Evolutionary conservation across 495 filamentous ascomycete genomes (phyloP), one percentile per base, ranked within the genome.

Genomic region (Penicillium soppii): DNA sequence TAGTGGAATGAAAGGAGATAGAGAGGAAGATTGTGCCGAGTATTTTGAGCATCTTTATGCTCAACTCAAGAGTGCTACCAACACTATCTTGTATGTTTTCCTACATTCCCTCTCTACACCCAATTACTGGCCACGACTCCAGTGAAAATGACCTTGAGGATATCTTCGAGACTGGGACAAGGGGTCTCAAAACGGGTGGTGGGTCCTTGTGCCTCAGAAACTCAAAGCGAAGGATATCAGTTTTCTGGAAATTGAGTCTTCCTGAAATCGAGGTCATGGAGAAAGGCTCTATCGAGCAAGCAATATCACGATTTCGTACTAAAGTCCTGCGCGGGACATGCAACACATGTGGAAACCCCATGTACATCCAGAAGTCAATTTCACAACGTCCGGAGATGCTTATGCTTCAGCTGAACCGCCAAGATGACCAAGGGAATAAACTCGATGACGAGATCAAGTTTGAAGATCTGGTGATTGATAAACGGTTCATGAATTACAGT

Each of bases 11-110:
- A n/a, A n/a, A n/a, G n/a, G n/a, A n/a, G n/a, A n/a, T n/a, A n/a
- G n/a, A n/a, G 58, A 61, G 41, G 58, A 72, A 26, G 70, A 74
- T 57, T 32, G 38, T 13, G 33, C 36, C 4, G 62, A 67, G 21
- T 68, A 67, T 33, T 21, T 65, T 7, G 45, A 51, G 1, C 37
- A 32, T 2, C 9, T 71, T 7, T 40, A 63, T 5, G 4, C 15
- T 0, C 50, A 57, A 16, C 37, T 72, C 8, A 1, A 22, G 7
- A 10, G 43, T 0, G 42, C 42, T 21, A 37, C n/a, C 0, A 7
- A 37, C 6, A 0, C 20, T 2, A 8, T 46, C 2, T 19, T 37
- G 60, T 67, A 40, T 41, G 59, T 54, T 26, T 9, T 43, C 54
- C 23, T 12, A 19, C 5, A 4, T 32, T 16, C 6, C 8, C 15